phyloP scores from a whole-genome alignment of 75 land plant genomes.

The Larix kaempferi region DNA sequence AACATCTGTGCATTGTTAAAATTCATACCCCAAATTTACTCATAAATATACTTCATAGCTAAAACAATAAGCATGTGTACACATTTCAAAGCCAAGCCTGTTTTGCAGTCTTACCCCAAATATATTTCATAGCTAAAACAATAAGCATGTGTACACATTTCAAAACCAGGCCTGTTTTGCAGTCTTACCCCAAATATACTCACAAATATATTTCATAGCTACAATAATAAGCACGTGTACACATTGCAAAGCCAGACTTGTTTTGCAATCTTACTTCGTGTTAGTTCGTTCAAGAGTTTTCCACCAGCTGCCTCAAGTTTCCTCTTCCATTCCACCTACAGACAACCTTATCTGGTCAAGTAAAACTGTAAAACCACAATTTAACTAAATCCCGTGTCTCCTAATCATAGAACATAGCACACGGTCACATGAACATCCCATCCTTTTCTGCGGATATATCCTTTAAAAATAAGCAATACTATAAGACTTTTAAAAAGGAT shows the following conservation, averaged over 20 bases:
- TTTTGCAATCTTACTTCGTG: slow-evolving; percentile 31
- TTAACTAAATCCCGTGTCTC: background rate
- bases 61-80: background rate
- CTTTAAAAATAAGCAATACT: background rate
- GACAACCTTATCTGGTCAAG: background rate
- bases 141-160: background rate
- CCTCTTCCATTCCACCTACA: slow-evolving; percentile 65
- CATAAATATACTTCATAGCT: background rate
- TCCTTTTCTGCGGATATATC: background rate
- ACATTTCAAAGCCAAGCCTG: background rate
- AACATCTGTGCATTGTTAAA: background rate
- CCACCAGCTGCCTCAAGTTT: slow-evolving; percentile 70
- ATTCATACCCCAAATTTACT: background rate
- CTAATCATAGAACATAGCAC: background rate
- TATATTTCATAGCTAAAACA: background rate
- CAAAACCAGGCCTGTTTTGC: background rate
- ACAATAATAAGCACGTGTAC: background rate
- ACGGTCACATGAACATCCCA: background rate
- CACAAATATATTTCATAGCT: background rate
- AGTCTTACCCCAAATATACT: background rate
- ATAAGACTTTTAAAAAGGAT: background rate
- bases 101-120: background rate
- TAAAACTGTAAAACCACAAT: background rate
- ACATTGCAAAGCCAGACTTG: background rate
- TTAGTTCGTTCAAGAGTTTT: slow-evolving; percentile 36